phyloP scores from a whole-genome alignment of 2,329 filamentous ascomycete genomes.

The Pseudopyrenochaeta lycopersici region DNA sequence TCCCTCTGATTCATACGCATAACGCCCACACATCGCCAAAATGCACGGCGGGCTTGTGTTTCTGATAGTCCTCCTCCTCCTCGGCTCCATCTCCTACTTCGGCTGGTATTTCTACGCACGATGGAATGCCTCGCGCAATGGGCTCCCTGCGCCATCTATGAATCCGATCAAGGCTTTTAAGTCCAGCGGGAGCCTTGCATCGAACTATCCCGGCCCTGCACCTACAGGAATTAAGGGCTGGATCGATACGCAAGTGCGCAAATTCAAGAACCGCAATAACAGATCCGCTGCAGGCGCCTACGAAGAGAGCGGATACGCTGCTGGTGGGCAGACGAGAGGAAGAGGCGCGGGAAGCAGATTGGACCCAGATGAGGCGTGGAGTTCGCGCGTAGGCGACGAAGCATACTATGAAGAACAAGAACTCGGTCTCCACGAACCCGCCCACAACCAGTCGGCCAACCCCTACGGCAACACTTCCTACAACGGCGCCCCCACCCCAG shows the following conservation, averaged over 20 bases:
- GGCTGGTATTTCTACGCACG: conserved; percentile 78
- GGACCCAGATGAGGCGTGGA: conserved; percentile 88
- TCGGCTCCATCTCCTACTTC: conserved; percentile 66
- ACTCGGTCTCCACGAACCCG: conserved; percentile 64
- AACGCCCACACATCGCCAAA: conserved; percentile 26
- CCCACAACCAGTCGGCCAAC: conserved; percentile 51
- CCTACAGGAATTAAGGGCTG: conserved; percentile 74
- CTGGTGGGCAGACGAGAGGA: conserved; percentile 42
- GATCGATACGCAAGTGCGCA: conserved; percentile 72
- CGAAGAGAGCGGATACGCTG: conserved; percentile 67
- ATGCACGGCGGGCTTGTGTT: conserved; percentile 62
- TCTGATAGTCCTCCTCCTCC: conserved; percentile 76
- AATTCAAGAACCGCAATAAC: conserved; percentile 71
- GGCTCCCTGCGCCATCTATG: conserved; percentile 75
- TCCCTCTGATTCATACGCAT: neutral
- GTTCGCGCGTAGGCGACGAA: conserved; percentile 78
- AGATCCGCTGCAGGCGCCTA: conserved; percentile 76
- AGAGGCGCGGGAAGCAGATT: conserved; percentile 65
- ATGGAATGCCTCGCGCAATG: conserved; percentile 75
- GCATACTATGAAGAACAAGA: conserved; percentile 83
- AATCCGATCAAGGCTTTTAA: conserved; percentile 78
- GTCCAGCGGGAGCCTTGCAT: conserved; percentile 31
- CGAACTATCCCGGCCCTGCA: conserved; percentile 61
- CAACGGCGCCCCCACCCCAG: conserved; percentile 37
- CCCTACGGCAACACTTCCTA: conserved; percentile 29